Evolutionary conservation across 306 rosid genomes (phyloP), one percentile per base, ranked within the genome.

Genomic region (Dryas alaskensis): DNA sequence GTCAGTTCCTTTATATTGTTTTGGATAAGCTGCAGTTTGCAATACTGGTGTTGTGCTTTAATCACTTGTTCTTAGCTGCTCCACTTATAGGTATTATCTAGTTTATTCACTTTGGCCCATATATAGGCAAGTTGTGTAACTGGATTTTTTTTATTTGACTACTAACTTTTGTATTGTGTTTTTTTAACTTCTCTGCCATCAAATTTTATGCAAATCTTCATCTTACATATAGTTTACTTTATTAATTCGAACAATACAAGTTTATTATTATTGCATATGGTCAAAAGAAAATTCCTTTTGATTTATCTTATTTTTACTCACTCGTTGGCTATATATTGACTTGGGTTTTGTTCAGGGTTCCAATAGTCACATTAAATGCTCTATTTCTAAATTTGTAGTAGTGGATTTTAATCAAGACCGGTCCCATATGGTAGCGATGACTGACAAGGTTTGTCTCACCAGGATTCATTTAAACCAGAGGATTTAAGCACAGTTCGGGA

Each of bases 401-500:
- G 22, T 22, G 22, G 22, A 22, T 22, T 22, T 1, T 44, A 37
- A 65, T 42, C 64, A 13, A 16, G 31, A 64, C 42, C 7, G n/a
- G 7, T 49, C 65, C 16, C n/a, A 22, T 22, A 2, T 65, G 64
- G 6, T 46, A 19, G 17, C 49, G 25, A 27, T 69, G 62, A 67
- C 81, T 86, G 81, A 86, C 82, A 73, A 59, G 13, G 44, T 63
- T 14, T 49, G 19, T 86, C 57, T 79, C 43, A 17, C 75, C 81
- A 91, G 98, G 96, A 83, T 86, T 86, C 87, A 12, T 82, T 87
- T 43, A 81, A 84, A 82, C 84, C 97, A 58, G 89, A 87, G 79
- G 76, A 80, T 50, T 75, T 87, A 72, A 79, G 77, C 83, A 71
- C 81, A 16, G 76, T 53, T 76, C 71, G 73, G 79, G 89, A 87